These are phyloP conservation scores for Eucalyptus melliodora DNA, from an alignment of 345 rosid species.

Conservation along the genomic window DNA sequence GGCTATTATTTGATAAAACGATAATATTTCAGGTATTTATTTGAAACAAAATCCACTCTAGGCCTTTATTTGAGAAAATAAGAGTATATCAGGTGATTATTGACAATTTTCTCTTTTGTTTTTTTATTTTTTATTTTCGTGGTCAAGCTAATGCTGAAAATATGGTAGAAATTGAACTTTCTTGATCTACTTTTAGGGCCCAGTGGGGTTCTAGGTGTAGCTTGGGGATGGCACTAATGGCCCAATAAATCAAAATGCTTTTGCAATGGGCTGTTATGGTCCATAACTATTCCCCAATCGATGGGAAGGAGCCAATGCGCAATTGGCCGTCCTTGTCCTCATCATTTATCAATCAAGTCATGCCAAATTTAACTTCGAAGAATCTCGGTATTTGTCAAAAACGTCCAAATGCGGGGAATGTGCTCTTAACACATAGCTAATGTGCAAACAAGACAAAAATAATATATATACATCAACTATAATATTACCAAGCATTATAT, in stretches of 20 bases:
- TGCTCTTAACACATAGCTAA: background rate
- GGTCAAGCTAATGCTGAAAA: background rate
- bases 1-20: too few species aligned
- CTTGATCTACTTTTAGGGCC: background rate
- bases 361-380: background rate
- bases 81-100: too few species aligned
- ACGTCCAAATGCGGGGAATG: background rate
- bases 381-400: background rate
- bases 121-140: background rate
- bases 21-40: accelerated
- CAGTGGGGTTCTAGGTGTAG: background rate
- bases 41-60: too few species aligned
- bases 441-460: background rate
- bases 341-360: background rate
- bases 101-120: too few species aligned
- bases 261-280: background rate
- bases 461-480: background rate
- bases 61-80: too few species aligned
- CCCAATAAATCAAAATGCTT: background rate
- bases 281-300: background rate
- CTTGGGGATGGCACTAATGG: background rate
- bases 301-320: background rate
- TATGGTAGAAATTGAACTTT: background rate
- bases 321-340: background rate
- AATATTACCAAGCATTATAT: background rate